Percentiles rank a stretch among this genome's conserved stretches.
Evolutionary conservation across 1,284 basidiomycete species (phyloP).

Genomic region (Vanrija sp.): DNA sequence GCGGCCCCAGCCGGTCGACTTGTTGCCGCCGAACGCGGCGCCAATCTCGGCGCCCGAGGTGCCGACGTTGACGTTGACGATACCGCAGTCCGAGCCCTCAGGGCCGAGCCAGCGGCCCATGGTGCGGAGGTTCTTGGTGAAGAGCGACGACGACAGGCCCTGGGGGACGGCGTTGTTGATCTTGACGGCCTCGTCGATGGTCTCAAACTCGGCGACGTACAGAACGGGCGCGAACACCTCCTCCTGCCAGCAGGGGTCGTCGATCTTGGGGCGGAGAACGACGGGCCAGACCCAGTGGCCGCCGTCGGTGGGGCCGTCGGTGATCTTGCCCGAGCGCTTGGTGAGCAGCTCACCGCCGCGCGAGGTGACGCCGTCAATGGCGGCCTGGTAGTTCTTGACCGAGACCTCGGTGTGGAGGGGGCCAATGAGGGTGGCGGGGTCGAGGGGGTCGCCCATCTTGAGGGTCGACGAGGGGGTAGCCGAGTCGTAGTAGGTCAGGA

Average conservation of each 20-base stretch:
- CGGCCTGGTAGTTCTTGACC: slow-evolving; percentile 62
- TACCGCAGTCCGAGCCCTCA: slow-evolving; percentile 76
- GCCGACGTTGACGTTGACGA: slow-evolving; percentile 86
- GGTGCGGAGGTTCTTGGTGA: slow-evolving; percentile 77
- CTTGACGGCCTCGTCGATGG: slow-evolving; percentile 79
- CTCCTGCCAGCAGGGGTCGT: slow-evolving; percentile 43
- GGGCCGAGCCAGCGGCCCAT: slow-evolving; percentile 90
- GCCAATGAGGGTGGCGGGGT: slow-evolving; percentile 68
- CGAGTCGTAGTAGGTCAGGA: slow-evolving; percentile 65
- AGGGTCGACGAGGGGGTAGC: slow-evolving; percentile 50
- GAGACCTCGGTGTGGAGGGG: slow-evolving; percentile 73
- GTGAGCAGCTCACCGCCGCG: slow-evolving; percentile 66
- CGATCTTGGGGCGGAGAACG: slow-evolving; percentile 56
- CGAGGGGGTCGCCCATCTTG: slow-evolving; percentile 76
- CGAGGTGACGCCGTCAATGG: slow-evolving; percentile 62
- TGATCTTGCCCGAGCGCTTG: slow-evolving; percentile 41
- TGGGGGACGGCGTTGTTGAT: slow-evolving; percentile 92
- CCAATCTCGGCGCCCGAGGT: slow-evolving; percentile 93
- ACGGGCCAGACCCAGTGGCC: slow-evolving; percentile 89
- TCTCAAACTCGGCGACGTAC: slow-evolving; percentile 82
- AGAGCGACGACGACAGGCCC: slow-evolving; percentile 79
- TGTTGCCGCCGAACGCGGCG: slow-evolving; percentile 88
- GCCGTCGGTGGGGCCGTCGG: slow-evolving; percentile 32
- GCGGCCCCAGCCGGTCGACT: slow-evolving; percentile 78
- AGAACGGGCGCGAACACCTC: slow-evolving; percentile 56